phyloP scores from a whole-genome alignment of 2,329 filamentous ascomycete species.

The Cladosporium cucumerinum region DNA sequence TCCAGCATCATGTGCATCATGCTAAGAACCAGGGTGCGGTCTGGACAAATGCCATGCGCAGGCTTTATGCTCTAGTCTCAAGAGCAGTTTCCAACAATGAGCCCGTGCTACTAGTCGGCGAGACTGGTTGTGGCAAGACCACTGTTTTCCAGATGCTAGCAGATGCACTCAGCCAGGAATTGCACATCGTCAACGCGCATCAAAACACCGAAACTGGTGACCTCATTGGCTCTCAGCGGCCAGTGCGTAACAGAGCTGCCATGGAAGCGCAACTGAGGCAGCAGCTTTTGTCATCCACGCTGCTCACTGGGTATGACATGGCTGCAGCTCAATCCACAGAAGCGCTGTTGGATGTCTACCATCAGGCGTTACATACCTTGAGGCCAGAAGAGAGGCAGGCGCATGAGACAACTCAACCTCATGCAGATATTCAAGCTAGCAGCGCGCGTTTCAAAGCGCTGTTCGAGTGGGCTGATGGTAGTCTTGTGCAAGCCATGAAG shows the following conservation, averaged over 20 bases:
- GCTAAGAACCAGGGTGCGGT: constrained; percentile 66
- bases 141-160: constrained; percentile 92
- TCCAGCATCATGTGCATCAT: constrained; percentile 33
- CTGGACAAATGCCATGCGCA: constrained; percentile 93
- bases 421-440: constrained; percentile 41
- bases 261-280: constrained; percentile 63
- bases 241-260: constrained; percentile 77
- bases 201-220: constrained; percentile 98
- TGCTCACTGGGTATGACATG: constrained; percentile 23
- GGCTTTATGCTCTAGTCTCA: constrained; percentile 84
- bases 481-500: constrained; percentile 90
- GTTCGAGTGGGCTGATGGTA: constrained; percentile 96
- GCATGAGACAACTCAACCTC: constrained; percentile 18
- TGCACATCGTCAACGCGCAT: constrained; percentile 94
- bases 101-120: constrained; percentile 88
- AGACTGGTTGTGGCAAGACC: constrained; percentile 97
- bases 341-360: constrained; percentile 59
- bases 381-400: constrained; percentile 18
- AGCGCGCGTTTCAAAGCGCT: constrained; percentile 71
- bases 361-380: constrained; percentile 42
- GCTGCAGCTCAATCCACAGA: constrained; percentile 42
- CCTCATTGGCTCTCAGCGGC: constrained; percentile 90
- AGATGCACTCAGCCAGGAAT: constrained; percentile 68
- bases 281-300: constrained; percentile 52
- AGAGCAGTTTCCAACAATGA: constrained; percentile 86